phyloP scores from a whole-genome alignment of 208 protist genomes.

The Leishmania tarentolae region DNA sequence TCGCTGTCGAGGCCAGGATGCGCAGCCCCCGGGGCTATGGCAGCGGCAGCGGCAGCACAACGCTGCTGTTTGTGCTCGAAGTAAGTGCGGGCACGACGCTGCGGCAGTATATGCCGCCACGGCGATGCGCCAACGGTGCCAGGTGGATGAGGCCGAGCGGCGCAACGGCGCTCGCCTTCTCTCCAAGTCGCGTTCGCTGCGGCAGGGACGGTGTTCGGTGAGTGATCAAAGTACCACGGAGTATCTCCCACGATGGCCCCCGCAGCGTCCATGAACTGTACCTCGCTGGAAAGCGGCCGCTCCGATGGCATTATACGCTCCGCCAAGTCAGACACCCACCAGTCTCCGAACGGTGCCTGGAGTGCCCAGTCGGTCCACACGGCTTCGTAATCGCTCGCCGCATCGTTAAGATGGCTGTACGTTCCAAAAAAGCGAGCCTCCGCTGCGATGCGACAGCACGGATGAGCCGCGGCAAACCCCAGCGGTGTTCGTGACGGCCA shows the following conservation, averaged over 20 bases:
- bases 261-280: background rate
- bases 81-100: background rate
- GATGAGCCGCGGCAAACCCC: constrained; percentile 15
- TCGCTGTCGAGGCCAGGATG: background rate
- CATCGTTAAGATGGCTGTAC: background rate
- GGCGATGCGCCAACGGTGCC: background rate
- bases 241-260: background rate
- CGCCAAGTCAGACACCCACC: constrained; percentile 22
- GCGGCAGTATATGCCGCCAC: background rate
- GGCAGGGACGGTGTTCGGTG: background rate
- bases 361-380: constrained; percentile 14
- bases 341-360: constrained; percentile 19
- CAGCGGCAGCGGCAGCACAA: background rate
- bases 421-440: background rate
- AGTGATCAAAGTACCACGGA: background rate
- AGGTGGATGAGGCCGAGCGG: background rate
- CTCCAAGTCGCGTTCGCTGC: background rate
- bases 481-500: constrained; percentile 6
- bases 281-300: background rate
- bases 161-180: background rate
- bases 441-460: constrained; percentile 14
- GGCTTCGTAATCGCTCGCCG: background rate
- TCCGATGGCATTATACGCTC: constrained; percentile 12
- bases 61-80: background rate
- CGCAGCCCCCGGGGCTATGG: background rate